These are phyloP conservation scores for Parietichytrium sp. DNA, from an alignment of 108 stramenopile genomes.

Conservation along the genomic window DNA sequence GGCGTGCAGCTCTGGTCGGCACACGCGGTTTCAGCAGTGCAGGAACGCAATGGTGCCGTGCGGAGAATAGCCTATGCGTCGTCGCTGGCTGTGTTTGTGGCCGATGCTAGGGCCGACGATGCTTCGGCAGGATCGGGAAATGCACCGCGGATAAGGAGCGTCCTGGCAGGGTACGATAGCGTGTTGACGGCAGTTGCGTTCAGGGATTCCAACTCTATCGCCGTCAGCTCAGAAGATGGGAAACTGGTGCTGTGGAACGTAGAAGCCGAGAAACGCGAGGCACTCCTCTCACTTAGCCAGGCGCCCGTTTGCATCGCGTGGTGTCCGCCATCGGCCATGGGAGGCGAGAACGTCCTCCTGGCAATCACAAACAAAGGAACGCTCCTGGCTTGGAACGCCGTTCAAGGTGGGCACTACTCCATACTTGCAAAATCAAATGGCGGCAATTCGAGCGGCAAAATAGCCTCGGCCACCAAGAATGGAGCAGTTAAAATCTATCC, in stretches of 20 bases:
- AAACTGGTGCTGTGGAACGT: neutral
- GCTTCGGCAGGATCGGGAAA: too few species aligned
- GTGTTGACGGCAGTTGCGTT: neutral
- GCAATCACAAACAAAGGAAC: neutral
- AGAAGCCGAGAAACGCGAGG: neutral
- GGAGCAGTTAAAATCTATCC: neutral
- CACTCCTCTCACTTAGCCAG: neutral
- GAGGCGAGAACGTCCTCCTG: neutral
- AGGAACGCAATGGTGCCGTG: neutral
- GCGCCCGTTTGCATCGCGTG: conserved; percentile 24
- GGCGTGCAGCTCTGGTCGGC: conserved; percentile 21
- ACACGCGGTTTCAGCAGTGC: neutral
- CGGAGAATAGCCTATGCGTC: neutral
- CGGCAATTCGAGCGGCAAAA: too few species aligned
- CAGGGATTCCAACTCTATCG: neutral
- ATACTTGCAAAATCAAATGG: neutral
- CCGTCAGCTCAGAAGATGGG: neutral
- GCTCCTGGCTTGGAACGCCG: neutral
- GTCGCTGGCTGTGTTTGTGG: conserved; percentile 26
- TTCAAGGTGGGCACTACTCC: neutral
- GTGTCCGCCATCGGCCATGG: neutral
- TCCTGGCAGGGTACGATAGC: conserved; percentile 18
- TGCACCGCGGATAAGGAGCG: too few species aligned
- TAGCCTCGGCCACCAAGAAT: too few species aligned
- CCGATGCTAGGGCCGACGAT: neutral